Conservation (phyloP, 2,329 filamentous ascomycete species). For the Pseudocercospora pini-densiflorae region DNA sequence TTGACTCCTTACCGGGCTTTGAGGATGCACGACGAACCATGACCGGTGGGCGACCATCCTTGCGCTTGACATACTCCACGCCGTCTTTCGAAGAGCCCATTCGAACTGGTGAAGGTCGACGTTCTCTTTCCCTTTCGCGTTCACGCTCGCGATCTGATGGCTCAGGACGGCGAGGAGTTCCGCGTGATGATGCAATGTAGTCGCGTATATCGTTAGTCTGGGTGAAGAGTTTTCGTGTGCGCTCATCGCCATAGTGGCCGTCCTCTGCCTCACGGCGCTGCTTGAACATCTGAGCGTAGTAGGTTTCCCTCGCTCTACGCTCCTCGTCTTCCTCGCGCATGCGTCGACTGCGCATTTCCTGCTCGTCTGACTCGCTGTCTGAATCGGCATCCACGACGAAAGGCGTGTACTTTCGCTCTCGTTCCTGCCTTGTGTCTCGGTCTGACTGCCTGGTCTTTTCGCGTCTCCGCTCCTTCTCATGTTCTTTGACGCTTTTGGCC, state of each 20-base stretch:
- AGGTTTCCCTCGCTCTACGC: conserved; percentile 29
- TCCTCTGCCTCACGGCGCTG: conserved; percentile 31
- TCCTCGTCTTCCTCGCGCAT: conserved; percentile 33
- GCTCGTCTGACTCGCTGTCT: conserved; percentile 36
- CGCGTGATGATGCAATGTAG: conserved; percentile 33
- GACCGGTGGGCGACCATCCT: conserved; percentile 31
- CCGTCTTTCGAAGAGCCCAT: conserved; percentile 35
- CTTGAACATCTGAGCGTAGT: conserved; percentile 31
- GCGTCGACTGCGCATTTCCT: conserved; percentile 24
- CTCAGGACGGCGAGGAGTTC: conserved; percentile 6
- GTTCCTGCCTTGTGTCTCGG: conserved; percentile 46
- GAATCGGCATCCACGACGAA: conserved; percentile 39
- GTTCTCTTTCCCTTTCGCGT: conserved; percentile 22
- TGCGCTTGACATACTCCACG: conserved; percentile 33
- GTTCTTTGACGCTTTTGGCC: conserved; percentile 31
- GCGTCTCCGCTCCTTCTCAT: conserved; percentile 44
- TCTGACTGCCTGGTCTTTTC: conserved; percentile 47
- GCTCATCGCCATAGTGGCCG: conserved; percentile 30
- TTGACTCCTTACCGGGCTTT: conserved; percentile 22
- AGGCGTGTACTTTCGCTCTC: conserved; percentile 42
- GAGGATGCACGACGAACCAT: conserved; percentile 34
- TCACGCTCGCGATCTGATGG: conserved; percentile 7
- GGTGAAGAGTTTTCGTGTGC: conserved; percentile 34
- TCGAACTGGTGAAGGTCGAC: conserved; percentile 34
- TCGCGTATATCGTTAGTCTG: conserved; percentile 34